Percentiles rank a stretch among this genome's conserved stretches.
Evolutionary conservation across 345 rosid genomes (phyloP).

Genomic region (Rubroshorea leprosula): DNA sequence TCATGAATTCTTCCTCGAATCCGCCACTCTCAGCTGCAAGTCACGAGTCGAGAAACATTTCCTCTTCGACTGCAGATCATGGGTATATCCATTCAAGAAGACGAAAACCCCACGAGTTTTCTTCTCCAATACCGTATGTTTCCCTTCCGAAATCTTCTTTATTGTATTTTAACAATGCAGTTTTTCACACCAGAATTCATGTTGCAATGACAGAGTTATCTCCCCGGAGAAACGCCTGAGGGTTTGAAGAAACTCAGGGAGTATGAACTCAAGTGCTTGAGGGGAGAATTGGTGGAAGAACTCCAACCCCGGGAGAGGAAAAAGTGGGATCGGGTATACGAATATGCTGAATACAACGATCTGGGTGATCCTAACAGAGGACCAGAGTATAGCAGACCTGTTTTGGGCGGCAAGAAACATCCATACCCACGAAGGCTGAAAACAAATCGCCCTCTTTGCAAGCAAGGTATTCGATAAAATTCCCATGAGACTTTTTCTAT

Average conservation of each 20-base stretch:
- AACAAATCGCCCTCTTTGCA: constrained; percentile 32
- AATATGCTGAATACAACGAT: constrained; percentile 50
- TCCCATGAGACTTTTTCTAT: no score
- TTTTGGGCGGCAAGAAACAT: constrained; percentile 42
- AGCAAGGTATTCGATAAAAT: constrained; percentile 34
- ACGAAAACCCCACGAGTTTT: no score
- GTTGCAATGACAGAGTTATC: neutral
- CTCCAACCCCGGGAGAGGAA: constrained; percentile 25
- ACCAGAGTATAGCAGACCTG: constrained; percentile 29
- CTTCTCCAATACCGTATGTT: no score
- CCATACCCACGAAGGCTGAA: constrained; percentile 57
- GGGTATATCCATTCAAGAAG: no score
- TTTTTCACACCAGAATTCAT: no score
- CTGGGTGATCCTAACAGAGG: constrained; percentile 43
- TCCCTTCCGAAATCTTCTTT: no score
- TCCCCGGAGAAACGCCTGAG: neutral
- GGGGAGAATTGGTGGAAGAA: neutral
- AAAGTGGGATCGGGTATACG: constrained; percentile 56
- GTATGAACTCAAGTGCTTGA: neutral
- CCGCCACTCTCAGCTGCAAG: no score
- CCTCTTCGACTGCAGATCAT: no score
- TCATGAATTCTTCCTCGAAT: no score
- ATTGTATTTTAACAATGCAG: no score
- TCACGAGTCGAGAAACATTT: no score
- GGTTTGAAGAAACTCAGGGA: neutral